Conservation (phyloP, 2,329 filamentous ascomycete species). For the Botrytis sinoallii region DNA sequence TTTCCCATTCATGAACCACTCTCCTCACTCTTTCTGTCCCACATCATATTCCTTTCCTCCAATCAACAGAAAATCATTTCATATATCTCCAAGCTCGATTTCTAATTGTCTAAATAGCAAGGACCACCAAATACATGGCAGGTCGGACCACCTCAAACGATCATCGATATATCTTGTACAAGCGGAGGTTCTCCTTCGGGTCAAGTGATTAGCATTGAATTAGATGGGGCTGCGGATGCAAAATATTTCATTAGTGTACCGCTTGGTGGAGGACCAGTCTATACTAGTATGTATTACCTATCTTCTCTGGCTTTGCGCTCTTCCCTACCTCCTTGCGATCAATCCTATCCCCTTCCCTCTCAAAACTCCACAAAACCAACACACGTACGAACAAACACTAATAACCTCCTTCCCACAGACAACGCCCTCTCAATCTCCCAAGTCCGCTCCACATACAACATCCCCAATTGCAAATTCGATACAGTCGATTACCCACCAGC, state of each 20-base stretch:
- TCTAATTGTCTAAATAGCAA: neutral
- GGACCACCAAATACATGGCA: conserved; percentile 28
- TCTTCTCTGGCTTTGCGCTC: neutral
- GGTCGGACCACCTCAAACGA: conserved; percentile 32
- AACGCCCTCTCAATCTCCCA: conserved; percentile 33
- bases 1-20: neutral
- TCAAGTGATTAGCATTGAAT: conserved; percentile 28
- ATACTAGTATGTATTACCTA: conserved; percentile 25
- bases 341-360: neutral
- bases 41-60: neutral
- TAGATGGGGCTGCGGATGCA: conserved; percentile 31
- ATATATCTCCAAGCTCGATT: neutral
- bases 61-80: neutral
- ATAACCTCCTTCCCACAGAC: conserved; percentile 17
- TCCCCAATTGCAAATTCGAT: conserved; percentile 27
- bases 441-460: conserved; percentile 23
- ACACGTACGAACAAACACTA: neutral
- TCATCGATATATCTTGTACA: conserved; percentile 28
- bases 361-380: neutral
- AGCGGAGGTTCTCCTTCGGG: neutral
- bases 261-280: conserved; percentile 26
- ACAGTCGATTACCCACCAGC: conserved; percentile 27
- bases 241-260: conserved; percentile 29
- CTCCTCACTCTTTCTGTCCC: neutral
- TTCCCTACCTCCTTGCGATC: neutral